Evolutionary conservation across 2,329 filamentous ascomycete genomes (phyloP).

Genomic region (Berkeleyomyces rouxiae): DNA sequence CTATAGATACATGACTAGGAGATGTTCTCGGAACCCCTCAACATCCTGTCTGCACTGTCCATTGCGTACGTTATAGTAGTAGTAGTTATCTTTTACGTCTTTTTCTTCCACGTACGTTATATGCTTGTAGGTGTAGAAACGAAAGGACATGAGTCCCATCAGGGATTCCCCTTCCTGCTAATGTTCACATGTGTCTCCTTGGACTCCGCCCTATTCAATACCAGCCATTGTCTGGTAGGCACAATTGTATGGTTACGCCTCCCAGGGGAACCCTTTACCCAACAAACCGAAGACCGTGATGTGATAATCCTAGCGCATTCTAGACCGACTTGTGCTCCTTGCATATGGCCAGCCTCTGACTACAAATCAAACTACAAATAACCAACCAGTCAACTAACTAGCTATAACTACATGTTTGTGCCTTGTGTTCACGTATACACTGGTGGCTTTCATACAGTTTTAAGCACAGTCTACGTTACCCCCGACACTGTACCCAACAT

Average conservation of each 20-base stretch:
- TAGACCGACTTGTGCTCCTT: slow-evolving; percentile 1
- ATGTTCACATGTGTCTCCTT: background rate
- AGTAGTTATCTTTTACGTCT: background rate
- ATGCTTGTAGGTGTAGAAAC: background rate
- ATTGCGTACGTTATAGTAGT: too few relatives aligned
- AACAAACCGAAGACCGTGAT: background rate
- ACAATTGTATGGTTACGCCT: background rate
- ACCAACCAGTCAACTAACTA: too few relatives aligned
- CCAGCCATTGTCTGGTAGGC: background rate
- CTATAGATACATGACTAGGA: too few relatives aligned
- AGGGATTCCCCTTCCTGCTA: background rate
- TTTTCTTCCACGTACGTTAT: background rate
- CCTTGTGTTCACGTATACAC: background rate
- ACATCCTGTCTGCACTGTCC: too few relatives aligned
- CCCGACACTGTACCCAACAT: background rate
- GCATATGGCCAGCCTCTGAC: background rate
- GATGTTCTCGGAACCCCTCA: too few relatives aligned
- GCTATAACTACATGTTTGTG: background rate
- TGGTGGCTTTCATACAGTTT: background rate
- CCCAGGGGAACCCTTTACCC: background rate
- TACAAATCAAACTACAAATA: background rate
- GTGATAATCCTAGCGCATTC: background rate
- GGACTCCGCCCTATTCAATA: background rate
- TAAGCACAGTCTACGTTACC: background rate
- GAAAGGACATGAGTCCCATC: background rate